phyloP scores from a whole-genome alignment of 345 rosid genomes.

The Bruguiera parviflora region DNA sequence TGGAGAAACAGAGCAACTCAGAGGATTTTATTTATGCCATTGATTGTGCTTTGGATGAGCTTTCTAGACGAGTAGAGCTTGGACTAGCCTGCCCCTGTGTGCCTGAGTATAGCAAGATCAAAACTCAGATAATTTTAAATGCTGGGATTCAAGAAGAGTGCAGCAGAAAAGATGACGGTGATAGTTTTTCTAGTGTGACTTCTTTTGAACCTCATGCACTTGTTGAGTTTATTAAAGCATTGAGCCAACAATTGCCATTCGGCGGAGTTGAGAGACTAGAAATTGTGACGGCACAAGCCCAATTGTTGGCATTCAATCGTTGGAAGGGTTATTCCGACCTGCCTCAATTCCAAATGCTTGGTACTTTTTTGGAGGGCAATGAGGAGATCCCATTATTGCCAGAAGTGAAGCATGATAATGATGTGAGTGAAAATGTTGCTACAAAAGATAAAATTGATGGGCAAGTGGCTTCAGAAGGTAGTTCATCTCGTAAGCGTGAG shows the following conservation, averaged over 20 bases:
- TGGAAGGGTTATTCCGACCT: conserved; percentile 63
- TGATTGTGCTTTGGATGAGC: conserved; percentile 68
- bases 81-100: conserved; percentile 75
- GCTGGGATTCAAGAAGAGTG: conserved; percentile 52
- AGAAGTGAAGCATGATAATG: conserved; percentile 17
- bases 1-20: conserved; percentile 57
- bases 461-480: conserved; percentile 24
- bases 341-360: conserved; percentile 48
- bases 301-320: conserved; percentile 52
- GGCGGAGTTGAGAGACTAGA: conserved; percentile 44
- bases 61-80: conserved; percentile 63
- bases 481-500: conserved; percentile 33
- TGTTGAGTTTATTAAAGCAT: conserved; percentile 37
- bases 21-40: conserved; percentile 51
- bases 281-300: conserved; percentile 44
- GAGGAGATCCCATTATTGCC: conserved; percentile 33
- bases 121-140: conserved; percentile 51
- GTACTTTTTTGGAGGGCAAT: conserved; percentile 42
- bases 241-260: conserved; percentile 41
- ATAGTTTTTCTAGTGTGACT: conserved; percentile 38
- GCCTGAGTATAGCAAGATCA: conserved; percentile 38
- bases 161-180: conserved; percentile 43
- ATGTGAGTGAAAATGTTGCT: conserved; percentile 21
- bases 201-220: conserved; percentile 58
- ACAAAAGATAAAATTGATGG: conserved; percentile 24